Conservation (phyloP, 1,139 yeast genomes). For the Wickerhamiella pararugosa region DNA sequence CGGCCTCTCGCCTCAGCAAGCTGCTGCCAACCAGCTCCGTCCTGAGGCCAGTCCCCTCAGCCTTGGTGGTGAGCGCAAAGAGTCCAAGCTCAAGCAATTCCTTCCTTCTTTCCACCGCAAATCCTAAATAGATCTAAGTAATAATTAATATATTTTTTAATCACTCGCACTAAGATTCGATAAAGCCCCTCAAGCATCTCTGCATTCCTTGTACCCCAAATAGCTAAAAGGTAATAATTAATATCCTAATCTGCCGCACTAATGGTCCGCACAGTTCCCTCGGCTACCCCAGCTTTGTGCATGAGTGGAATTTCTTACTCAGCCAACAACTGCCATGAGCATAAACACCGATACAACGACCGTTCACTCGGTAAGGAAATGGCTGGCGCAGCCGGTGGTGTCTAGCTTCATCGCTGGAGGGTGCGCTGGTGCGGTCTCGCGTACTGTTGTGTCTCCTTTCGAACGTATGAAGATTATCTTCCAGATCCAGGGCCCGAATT, state of each 20-base stretch:
- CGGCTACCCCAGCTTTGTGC: too few relatives aligned
- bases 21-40: background rate
- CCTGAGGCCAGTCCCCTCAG: constrained; percentile 6
- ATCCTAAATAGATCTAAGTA: background rate
- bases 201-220: too few relatives aligned
- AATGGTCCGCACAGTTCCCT: too few relatives aligned
- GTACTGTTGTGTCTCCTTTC: constrained; percentile 90
- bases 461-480: constrained; percentile 86
- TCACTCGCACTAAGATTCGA: background rate
- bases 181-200: too few relatives aligned
- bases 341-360: too few relatives aligned
- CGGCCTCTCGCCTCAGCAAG: background rate
- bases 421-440: constrained; percentile 79
- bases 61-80: background rate
- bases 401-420: constrained; percentile 64
- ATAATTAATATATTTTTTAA: background rate
- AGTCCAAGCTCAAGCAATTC: constrained; percentile 2
- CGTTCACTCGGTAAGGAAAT: constrained; percentile 3
- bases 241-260: too few relatives aligned
- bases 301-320: too few relatives aligned
- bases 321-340: too few relatives aligned
- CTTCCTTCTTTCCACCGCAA: background rate
- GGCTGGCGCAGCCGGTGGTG: constrained; percentile 24
- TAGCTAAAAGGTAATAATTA: too few relatives aligned
- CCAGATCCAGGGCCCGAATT: constrained; percentile 74